These are phyloP conservation scores for Boletus rex-veris DNA, from an alignment of 768 basidiomycete genomes.

Conservation along the genomic window DNA sequence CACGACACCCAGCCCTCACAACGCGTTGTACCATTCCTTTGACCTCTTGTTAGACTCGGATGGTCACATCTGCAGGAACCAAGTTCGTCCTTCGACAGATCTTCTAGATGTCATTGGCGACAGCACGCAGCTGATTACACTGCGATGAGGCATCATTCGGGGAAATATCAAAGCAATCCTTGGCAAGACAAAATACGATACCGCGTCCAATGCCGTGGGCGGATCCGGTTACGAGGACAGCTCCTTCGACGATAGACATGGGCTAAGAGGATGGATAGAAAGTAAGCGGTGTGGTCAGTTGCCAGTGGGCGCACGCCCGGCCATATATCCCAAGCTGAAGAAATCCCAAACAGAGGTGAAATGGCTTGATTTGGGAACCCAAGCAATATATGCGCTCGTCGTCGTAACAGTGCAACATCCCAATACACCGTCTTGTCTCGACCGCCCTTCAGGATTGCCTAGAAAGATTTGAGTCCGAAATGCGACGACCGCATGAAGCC, in stretches of 20 bases:
- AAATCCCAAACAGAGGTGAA: neutral
- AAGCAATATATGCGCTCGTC: no score
- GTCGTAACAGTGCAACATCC: no score
- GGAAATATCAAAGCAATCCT: conserved; percentile 30
- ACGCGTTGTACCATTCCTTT: conserved; percentile 34
- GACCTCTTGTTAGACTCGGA: conserved; percentile 37
- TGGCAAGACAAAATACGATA: conserved; percentile 32
- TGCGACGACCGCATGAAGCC: no score
- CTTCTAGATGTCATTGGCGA: conserved; percentile 28
- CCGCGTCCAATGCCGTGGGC: conserved; percentile 29
- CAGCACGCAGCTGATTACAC: conserved; percentile 24
- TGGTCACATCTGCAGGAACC: conserved; percentile 38
- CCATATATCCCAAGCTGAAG: neutral
- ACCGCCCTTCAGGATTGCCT: no score
- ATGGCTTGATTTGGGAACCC: no score
- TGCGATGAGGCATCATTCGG: conserved; percentile 32
- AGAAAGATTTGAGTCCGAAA: no score
- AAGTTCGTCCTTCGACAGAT: conserved; percentile 25
- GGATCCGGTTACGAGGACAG: conserved; percentile 36
- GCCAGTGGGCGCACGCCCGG: no score
- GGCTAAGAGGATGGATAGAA: neutral
- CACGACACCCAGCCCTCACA: conserved; percentile 50
- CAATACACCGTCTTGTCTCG: no score
- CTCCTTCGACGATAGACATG: conserved; percentile 26
- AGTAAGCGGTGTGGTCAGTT: no score